These are phyloP conservation scores for Neocallimastix lanati DNA, from an alignment of 192 early-diverging fungal species.

Conservation along the genomic window DNA sequence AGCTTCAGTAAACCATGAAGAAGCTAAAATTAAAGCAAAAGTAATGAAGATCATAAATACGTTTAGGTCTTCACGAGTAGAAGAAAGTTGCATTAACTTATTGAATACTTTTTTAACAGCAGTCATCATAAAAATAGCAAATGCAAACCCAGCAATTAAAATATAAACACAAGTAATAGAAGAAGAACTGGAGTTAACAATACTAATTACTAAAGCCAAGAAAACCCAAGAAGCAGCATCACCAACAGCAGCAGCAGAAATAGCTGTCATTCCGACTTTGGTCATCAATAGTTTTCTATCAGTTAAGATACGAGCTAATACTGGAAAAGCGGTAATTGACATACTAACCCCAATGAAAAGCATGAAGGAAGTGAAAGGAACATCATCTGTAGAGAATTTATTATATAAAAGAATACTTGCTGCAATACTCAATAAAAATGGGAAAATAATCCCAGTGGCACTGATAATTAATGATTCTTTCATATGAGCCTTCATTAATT, in stretches of 20 bases:
- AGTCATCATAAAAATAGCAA: constrained; percentile 48
- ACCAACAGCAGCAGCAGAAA: constrained; percentile 71
- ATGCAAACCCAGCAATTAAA: constrained; percentile 53
- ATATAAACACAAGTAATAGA: constrained; percentile 37
- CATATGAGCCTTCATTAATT: constrained; percentile 28
- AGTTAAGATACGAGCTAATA: constrained; percentile 80
- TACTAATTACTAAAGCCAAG: constrained; percentile 8
- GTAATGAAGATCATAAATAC: constrained; percentile 33
- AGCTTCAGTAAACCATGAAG: constrained; percentile 52
- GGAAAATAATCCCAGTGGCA: constrained; percentile 53
- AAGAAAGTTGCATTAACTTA: constrained; percentile 2
- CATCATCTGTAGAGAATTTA: constrained; percentile 16
- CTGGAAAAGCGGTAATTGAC: constrained; percentile 63
- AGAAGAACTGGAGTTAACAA: background rate
- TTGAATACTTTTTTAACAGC: constrained; percentile 15
- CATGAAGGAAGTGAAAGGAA: constrained; percentile 36
- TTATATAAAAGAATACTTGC: constrained; percentile 53
- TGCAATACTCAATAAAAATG: constrained; percentile 60
- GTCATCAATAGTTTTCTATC: constrained; percentile 69
- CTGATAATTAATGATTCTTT: constrained; percentile 15
- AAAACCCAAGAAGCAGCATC: constrained; percentile 74
- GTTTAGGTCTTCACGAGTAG: constrained; percentile 2
- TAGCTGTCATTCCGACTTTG: constrained; percentile 60
- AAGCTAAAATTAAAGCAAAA: constrained; percentile 47
- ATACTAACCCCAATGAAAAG: constrained; percentile 81